Percentiles rank a stretch among this genome's conserved stretches.
Evolutionary conservation across 257 asterid species (phyloP).

Genomic region (Rauvolfia tetraphylla): DNA sequence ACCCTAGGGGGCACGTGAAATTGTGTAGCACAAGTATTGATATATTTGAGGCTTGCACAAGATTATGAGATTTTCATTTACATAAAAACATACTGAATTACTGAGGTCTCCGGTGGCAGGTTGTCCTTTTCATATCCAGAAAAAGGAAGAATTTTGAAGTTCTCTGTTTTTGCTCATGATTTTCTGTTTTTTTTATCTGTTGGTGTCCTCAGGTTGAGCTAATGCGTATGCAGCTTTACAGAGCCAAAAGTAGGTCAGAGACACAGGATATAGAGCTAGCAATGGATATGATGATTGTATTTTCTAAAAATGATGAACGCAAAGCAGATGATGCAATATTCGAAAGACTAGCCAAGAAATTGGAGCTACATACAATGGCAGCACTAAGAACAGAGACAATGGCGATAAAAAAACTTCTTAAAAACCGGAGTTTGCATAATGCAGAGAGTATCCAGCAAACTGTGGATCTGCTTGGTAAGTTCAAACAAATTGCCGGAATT

Average conservation of each 20-base stretch:
- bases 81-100: not conserved
- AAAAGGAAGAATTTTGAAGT: not conserved
- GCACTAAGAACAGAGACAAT: slow-evolving; percentile 46
- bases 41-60: not conserved
- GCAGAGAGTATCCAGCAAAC: slow-evolving; percentile 33
- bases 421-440: slow-evolving; percentile 20
- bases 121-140: not conserved
- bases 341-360: slow-evolving; percentile 52
- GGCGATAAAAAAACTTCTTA: slow-evolving; percentile 40
- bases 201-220: slow-evolving; percentile 42
- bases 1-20: not conserved
- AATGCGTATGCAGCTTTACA: slow-evolving; percentile 50
- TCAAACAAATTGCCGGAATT: slow-evolving; percentile 47
- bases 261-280: slow-evolving; percentile 64
- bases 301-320: slow-evolving; percentile 34
- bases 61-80: not conserved
- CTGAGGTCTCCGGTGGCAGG: not conserved
- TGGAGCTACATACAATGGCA: slow-evolving; percentile 38
- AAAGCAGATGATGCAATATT: slow-evolving; percentile 47
- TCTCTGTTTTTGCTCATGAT: not conserved
- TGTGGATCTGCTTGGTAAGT: slow-evolving; percentile 34
- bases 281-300: slow-evolving; percentile 61
- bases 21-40: not conserved
- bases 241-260: slow-evolving; percentile 53
- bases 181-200: not conserved